These are phyloP conservation scores for Ophiostoma pallidulum DNA, from an alignment of 2,329 filamentous ascomycete species.

Conservation along the genomic window DNA sequence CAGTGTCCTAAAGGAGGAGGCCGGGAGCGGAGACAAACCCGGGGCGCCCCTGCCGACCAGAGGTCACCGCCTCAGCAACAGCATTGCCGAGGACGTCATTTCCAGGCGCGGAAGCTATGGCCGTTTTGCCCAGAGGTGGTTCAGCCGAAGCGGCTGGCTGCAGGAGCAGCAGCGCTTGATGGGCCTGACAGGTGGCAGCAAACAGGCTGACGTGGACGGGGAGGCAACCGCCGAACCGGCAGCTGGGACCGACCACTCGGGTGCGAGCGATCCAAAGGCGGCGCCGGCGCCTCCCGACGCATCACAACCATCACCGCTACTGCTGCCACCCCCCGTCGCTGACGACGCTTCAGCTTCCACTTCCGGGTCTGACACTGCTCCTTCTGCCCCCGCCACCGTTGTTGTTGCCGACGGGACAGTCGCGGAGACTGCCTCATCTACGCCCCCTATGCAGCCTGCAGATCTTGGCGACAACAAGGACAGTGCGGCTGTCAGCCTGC, in stretches of 20 bases:
- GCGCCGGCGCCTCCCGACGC: not conserved
- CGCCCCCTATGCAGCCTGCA: not conserved
- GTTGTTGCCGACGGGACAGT: not conserved
- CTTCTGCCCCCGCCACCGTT: not conserved
- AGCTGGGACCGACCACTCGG: not conserved
- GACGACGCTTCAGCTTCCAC: too few species aligned
- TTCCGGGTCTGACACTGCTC: not conserved
- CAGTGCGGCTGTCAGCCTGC: constrained; percentile 43
- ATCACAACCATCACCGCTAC: not conserved
- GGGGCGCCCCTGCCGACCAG: not conserved
- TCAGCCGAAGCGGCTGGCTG: constrained; percentile 75
- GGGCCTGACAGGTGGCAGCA: constrained; percentile 50
- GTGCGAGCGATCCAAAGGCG: not conserved
- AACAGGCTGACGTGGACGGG: constrained; percentile 24
- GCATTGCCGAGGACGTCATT: constrained; percentile 83
- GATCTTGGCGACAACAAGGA: constrained; percentile 10
- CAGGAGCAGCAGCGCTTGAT: constrained; percentile 59
- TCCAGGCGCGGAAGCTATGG: constrained; percentile 75
- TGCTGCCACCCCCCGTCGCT: not conserved
- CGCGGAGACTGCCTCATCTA: not conserved
- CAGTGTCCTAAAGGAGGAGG: not conserved
- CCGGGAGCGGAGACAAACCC: not conserved
- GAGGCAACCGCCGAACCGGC: constrained; percentile 9
- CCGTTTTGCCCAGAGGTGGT: constrained; percentile 83
- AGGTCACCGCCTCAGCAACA: constrained; percentile 32